Base-by-base conservation (phyloP, 352 stramenopile species). In the Pythium biforme region DNA sequence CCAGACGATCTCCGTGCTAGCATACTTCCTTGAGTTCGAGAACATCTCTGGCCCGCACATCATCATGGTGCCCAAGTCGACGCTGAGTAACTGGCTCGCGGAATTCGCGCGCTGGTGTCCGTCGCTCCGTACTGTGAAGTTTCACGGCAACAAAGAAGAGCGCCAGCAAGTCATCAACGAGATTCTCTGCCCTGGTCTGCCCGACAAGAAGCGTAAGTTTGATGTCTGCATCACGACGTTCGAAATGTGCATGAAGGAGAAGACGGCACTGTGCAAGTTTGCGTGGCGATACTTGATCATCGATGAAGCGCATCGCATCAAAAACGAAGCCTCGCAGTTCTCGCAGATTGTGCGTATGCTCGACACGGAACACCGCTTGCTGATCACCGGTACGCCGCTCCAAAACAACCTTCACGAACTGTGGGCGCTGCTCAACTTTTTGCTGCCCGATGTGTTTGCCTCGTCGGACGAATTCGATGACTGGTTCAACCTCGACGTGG, bases 141-240 rank as follows among this genome's bases (percentile, higher is more conserved):
- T 99, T 65, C 95, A 99, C 67, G 86, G 90, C 33, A 89, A 94
- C 66, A 94, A 96, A 27, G 75, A 90, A 12, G 93, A 98, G 51
- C 83, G 94, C 10, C 74, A 89, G 56, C 78, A 85, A 17, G 78
- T 94, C 17, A 84, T 97, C 17, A 72, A 90, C 39, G 81, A 99
- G 53, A 88, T 99, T 43, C 64, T 98, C 14, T 93, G 83, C 26
- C 87, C 87, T 2, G 85, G 87, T 20, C 61, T 91, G n/a, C 72
- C 81, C 5, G 90, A 98, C 59, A 85, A 95, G 39, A 89, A 96
- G 63, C 90, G 96, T 57, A 93, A 98, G 51, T 99, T 98, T 63
- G 96, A 98, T 26, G 82, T 99, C 17, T 95, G 98, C 48, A 85
- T 99, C 43, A 99, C 97, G 5, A 98, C 93, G 1, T 99, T 99